Evolutionary conservation across 495 filamentous ascomycete genomes (phyloP).

Genomic region (Lasiosphaeris hirsuta): DNA sequence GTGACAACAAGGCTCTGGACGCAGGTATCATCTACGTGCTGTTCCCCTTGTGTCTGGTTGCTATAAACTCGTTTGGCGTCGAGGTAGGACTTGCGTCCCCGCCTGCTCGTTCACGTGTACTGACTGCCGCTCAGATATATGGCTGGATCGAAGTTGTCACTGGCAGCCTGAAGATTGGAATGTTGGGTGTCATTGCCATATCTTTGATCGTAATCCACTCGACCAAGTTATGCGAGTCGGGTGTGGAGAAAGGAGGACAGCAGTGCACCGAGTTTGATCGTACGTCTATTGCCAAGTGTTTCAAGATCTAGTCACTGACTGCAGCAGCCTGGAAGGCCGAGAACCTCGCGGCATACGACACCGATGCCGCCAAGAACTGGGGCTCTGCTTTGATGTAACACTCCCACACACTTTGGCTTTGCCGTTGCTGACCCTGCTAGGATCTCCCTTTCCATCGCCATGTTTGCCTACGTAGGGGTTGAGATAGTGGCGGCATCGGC

Average conservation of each 20-base stretch:
- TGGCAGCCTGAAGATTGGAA: not conserved
- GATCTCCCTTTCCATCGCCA: constrained; percentile 39
- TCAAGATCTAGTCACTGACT: not conserved
- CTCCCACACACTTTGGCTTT: not conserved
- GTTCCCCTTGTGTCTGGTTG: constrained; percentile 17
- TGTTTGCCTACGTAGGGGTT: constrained; percentile 43
- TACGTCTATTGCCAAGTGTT: not conserved
- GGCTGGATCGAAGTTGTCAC: constrained; percentile 25
- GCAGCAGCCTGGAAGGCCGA: constrained; percentile 15
- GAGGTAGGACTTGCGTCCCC: constrained; percentile 6
- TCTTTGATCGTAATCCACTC: not conserved
- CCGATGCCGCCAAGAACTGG: constrained; percentile 17
- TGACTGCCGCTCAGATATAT: constrained; percentile 19
- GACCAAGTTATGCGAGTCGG: too few species aligned
- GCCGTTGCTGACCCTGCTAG: constrained; percentile 17
- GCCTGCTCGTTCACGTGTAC: not conserved
- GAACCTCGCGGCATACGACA: constrained; percentile 7
- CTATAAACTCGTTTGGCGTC: constrained; percentile 22
- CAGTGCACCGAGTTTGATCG: not conserved
- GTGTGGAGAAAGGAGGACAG: too few species aligned
- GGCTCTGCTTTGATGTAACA: constrained; percentile 19
- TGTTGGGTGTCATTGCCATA: not conserved
- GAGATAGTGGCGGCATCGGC: constrained; percentile 44
- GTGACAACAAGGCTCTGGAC: constrained; percentile 12
- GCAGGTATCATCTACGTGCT: constrained; percentile 19